Percentiles rank a stretch among this genome's conserved stretches.
Conservation (phyloP, 805 yeast species). For the Metschnikowia proteae region DNA sequence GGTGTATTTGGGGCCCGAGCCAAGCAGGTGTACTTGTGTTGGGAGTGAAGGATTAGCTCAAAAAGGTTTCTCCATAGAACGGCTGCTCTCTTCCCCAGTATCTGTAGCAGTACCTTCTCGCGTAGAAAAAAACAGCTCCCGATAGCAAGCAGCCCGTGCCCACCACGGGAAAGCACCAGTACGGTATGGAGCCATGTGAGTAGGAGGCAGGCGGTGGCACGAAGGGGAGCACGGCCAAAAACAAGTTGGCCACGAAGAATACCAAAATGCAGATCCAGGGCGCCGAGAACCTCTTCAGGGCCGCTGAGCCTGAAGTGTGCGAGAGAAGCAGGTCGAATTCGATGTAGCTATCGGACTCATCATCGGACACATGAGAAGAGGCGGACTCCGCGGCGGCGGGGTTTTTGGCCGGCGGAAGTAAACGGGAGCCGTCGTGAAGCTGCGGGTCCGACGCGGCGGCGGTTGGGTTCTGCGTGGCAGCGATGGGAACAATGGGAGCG, state of each 20-base stretch:
- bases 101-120: slow-evolving; percentile 10
- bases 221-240: slow-evolving; percentile 54
- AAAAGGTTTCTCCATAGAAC: slow-evolving; percentile 16
- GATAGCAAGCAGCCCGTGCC: slow-evolving; percentile 43
- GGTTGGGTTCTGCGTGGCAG: neutral
- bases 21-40: too few species aligned
- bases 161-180: slow-evolving; percentile 55
- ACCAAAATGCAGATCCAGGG: slow-evolving; percentile 31
- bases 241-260: slow-evolving; percentile 45
- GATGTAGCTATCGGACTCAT: slow-evolving; percentile 14
- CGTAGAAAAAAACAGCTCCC: slow-evolving; percentile 36
- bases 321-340: slow-evolving; percentile 18
- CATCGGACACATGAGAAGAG: neutral
- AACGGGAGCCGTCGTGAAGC: neutral
- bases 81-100: slow-evolving; percentile 11
- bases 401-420: neutral
- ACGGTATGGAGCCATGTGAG: slow-evolving; percentile 38
- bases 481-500: neutral
- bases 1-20: neutral
- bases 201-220: slow-evolving; percentile 46
- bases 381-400: neutral
- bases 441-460: neutral
- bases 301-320: neutral
- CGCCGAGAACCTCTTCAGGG: slow-evolving; percentile 20
- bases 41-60: neutral